Base-by-base conservation (phyloP, 164 flowering plant genomes). In the Echeveria elegans region DNA sequence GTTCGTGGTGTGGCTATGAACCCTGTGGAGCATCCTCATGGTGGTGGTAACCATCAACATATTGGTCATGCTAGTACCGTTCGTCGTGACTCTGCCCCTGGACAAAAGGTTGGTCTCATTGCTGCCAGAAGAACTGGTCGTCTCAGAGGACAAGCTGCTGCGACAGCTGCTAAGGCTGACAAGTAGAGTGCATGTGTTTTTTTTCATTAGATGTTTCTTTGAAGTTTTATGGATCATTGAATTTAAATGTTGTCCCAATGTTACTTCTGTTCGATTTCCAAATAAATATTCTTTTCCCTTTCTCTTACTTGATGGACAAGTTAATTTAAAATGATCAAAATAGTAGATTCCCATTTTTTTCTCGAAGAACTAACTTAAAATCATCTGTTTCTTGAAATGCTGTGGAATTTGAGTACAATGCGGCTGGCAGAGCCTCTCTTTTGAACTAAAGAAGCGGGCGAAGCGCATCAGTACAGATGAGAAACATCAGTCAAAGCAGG, bases 1-100 rank as follows among this genome's bases (percentile, higher is more conserved):
- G 85, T 82, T n/a, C 85, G 83, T 75, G 87, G 85, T 81, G 87
- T 83, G 61, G 87, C 87, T 6, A 83, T 83, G 87, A 83, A 83
- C 47, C 87, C 87, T 5, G 87, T 83, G 29, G 85, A 81, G 80
- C 86, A 82, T 80, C 87, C 87, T 29, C 85, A 81, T 61, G 87
- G 85, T 63, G 87, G 85, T 64, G 87, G 87, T 75, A 83, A 83
- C 79, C 87, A 83, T 65, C 87, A 81, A 62, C 88, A 84, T 66
- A 81, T 84, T 68, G 85, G 88, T 1, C 86, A 84, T 72, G 88
- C 85, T 19, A 81, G 81, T 52, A 82, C 86, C 1, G 86, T 82
- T 45, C 74, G 84, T 31, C 80, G 87, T 52, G 85, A 81, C 74
- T 82, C 85, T 5, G 85, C 87, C 32, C 87, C 85, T 43, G 85